Evolutionary conservation across 2,329 filamentous ascomycete genomes (phyloP).

Genomic region (Alternaria conjuncta): DNA sequence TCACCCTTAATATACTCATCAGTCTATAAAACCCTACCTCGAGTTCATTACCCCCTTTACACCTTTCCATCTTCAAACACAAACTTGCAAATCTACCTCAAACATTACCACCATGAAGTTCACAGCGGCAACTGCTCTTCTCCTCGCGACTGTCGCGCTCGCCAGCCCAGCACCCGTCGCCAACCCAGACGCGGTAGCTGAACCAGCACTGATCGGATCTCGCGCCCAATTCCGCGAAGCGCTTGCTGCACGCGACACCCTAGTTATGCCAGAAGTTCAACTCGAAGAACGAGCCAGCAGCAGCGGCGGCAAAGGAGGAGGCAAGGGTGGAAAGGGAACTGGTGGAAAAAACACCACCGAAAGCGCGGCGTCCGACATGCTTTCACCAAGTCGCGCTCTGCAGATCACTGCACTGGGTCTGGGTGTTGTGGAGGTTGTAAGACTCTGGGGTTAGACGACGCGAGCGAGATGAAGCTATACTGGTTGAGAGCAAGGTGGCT

Average conservation of each 20-base stretch:
- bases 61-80: not conserved
- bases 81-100: not conserved
- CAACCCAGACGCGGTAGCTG: constrained; percentile 17
- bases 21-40: not conserved
- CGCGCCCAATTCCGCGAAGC: constrained; percentile 10
- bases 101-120: constrained; percentile 33
- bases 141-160: constrained; percentile 35
- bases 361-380: constrained; percentile 24
- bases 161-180: constrained; percentile 36
- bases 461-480: not conserved
- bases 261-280: constrained; percentile 13
- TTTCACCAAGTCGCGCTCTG: constrained; percentile 29
- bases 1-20: not conserved
- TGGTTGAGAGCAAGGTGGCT: not conserved
- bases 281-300: constrained; percentile 26
- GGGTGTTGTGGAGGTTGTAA: constrained; percentile 30
- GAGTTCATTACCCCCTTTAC: not conserved
- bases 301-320: not conserved
- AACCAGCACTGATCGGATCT: constrained; percentile 4
- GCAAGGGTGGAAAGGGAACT: constrained; percentile 6
- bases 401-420: constrained; percentile 35
- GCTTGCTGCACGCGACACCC: constrained; percentile 16
- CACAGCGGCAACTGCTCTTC: constrained; percentile 24
- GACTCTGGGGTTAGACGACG: constrained; percentile 27
- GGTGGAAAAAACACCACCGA: constrained; percentile 16